Conservation (phyloP, 1,139 yeast genomes). For the Pichia norvegensis region DNA sequence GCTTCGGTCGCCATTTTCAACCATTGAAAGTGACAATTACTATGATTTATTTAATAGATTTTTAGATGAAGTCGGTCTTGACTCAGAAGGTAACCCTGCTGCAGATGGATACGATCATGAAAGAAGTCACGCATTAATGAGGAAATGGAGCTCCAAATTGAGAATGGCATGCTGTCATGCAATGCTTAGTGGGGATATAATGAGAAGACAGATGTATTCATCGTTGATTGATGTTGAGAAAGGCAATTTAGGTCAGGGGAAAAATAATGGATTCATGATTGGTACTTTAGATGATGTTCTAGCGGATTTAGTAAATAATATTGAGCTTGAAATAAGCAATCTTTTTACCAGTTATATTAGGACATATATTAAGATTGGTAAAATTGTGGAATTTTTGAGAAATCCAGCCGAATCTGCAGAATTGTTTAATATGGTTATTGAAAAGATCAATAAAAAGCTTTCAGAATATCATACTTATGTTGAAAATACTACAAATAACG, state of each 20-base stretch:
- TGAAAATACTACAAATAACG: conserved; percentile 20
- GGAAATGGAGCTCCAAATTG: conserved; percentile 57
- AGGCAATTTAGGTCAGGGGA: not conserved
- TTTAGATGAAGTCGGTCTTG: conserved; percentile 53
- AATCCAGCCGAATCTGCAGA: conserved; percentile 43
- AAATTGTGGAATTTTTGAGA: conserved; percentile 48
- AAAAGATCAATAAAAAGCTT: conserved; percentile 31
- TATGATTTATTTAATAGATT: conserved; percentile 55
- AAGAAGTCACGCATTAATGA: conserved; percentile 39
- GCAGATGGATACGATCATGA: conserved; percentile 46
- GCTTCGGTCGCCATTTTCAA: conserved; percentile 64
- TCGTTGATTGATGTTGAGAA: not conserved
- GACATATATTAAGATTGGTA: conserved; percentile 37
- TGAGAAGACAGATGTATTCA: conserved; percentile 1
- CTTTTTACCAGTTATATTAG: conserved; percentile 43
- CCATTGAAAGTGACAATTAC: conserved; percentile 79
- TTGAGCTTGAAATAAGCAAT: conserved; percentile 41
- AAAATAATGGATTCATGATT: conserved; percentile 22
- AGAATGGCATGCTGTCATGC: conserved; percentile 85
- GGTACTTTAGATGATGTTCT: conserved; percentile 66
- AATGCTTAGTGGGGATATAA: conserved; percentile 19
- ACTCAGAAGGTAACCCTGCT: conserved; percentile 49
- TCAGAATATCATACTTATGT: conserved; percentile 13
- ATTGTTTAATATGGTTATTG: conserved; percentile 36
- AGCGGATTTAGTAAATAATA: conserved; percentile 49